A percentile compares a stretch with the other conserved stretches of the same genome.
Evolutionary conservation across 108 stramenopile species (phyloP).

Genomic region (Epipyxis sp.): DNA sequence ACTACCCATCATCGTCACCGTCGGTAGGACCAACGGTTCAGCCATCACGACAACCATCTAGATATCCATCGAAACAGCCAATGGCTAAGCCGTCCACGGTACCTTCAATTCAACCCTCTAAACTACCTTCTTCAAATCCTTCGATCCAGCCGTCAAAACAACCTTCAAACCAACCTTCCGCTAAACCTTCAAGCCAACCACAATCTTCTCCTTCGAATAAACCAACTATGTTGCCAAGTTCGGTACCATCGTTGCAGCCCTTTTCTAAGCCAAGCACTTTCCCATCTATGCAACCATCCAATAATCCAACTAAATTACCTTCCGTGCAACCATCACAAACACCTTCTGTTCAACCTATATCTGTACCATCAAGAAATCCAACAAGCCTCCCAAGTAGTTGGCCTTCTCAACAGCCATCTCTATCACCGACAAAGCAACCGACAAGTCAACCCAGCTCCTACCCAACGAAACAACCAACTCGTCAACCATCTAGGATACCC

Average conservation of each 20-base stretch:
- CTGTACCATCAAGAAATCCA: neutral
- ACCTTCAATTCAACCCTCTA: neutral
- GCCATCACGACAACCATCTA: neutral
- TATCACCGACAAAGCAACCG: no score
- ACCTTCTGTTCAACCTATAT: slow-evolving; percentile 12
- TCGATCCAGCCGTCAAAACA: neutral
- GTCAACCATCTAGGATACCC: no score
- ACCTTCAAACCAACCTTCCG: slow-evolving; percentile 1
- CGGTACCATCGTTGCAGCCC: neutral
- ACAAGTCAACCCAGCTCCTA: no score
- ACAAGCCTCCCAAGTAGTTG: slow-evolving; percentile 5
- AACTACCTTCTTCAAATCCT: neutral
- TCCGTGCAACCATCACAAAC: neutral
- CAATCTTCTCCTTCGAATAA: neutral
- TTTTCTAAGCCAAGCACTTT: neutral
- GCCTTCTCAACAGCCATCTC: slow-evolving; percentile 12
- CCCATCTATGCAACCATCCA: slow-evolving; percentile 6
- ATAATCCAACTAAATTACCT: neutral
- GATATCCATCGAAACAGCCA: neutral
- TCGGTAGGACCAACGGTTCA: neutral
- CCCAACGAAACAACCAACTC: no score
- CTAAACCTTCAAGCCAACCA: neutral
- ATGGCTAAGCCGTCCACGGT: neutral
- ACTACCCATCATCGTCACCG: neutral
- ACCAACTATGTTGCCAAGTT: neutral